Evolutionary conservation across 2,329 filamentous ascomycete species (phyloP).

Genomic region (Alternaria rosae): DNA sequence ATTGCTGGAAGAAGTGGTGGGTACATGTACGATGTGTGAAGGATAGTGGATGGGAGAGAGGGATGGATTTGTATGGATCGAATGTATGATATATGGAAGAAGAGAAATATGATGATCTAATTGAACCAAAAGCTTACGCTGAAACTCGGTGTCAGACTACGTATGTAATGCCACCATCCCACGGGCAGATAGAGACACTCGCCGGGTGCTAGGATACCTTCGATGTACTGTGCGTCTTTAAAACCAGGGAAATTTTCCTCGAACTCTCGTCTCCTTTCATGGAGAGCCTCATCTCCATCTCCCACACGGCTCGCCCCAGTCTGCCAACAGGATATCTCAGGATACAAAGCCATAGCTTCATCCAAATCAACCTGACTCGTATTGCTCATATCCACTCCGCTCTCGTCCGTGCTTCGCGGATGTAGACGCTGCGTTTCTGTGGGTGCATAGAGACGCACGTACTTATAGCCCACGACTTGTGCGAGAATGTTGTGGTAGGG

Average conservation of each 20-base stretch:
- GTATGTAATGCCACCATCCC: conserved; percentile 98
- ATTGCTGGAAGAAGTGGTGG: too few species aligned
- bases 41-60: background rate
- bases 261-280: conserved; percentile 22
- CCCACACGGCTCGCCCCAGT: conserved; percentile 49
- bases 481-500: conserved; percentile 91
- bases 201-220: conserved; percentile 80
- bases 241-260: conserved; percentile 62
- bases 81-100: background rate
- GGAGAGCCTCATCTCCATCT: conserved; percentile 18
- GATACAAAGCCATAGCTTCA: conserved; percentile 63
- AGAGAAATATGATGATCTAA: conserved; percentile 11
- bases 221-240: conserved; percentile 68
- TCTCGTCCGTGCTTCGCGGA: conserved; percentile 67
- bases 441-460: conserved; percentile 86
- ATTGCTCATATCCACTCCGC: conserved; percentile 88
- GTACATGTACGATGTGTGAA: background rate
- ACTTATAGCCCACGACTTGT: conserved; percentile 90
- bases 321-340: conserved; percentile 28
- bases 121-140: conserved; percentile 94
- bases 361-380: conserved; percentile 83
- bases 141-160: conserved; percentile 83
- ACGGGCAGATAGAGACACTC: conserved; percentile 89
- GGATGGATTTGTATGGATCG: background rate
- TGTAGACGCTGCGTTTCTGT: conserved; percentile 64